These are phyloP conservation scores for Pestalotiopsis sp. DNA, from an alignment of 2,329 filamentous ascomycete species.

Conservation along the genomic window DNA sequence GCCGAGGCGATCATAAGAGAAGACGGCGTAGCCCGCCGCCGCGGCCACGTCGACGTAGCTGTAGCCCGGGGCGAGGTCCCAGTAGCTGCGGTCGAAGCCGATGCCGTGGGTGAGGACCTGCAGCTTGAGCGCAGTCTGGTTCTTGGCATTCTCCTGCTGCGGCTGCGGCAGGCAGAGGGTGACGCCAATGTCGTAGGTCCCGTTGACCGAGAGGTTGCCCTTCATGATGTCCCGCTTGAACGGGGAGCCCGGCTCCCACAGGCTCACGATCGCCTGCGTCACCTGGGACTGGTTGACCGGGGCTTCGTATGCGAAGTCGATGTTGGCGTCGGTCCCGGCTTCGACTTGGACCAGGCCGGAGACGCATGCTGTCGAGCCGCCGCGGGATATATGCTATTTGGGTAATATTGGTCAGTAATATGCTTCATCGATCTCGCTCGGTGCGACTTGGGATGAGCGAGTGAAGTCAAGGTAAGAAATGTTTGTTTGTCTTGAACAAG, in stretches of 20 bases:
- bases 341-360: not conserved
- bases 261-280: not conserved
- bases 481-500: not conserved
- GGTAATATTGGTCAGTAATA: not conserved
- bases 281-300: not conserved
- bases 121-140: conserved; percentile 30
- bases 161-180: conserved; percentile 23
- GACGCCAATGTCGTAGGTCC: conserved; percentile 20
- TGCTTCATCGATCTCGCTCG: not conserved
- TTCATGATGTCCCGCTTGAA: not conserved
- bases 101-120: conserved; percentile 57
- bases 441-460: too few relatives aligned
- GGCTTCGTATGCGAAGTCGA: not conserved
- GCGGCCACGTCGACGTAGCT: conserved; percentile 61
- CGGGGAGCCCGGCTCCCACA: not conserved
- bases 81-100: conserved; percentile 61
- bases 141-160: not conserved
- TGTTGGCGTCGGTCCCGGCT: not conserved
- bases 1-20: conserved; percentile 66
- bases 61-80: conserved; percentile 65
- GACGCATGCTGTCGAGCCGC: not conserved
- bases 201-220: not conserved
- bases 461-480: too few relatives aligned
- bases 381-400: not conserved
- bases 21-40: conserved; percentile 58